A percentile compares a stretch with the other conserved stretches of the same genome.
phyloP scores from a whole-genome alignment of 2,329 filamentous ascomycete genomes.

The Fusarium sp. region DNA sequence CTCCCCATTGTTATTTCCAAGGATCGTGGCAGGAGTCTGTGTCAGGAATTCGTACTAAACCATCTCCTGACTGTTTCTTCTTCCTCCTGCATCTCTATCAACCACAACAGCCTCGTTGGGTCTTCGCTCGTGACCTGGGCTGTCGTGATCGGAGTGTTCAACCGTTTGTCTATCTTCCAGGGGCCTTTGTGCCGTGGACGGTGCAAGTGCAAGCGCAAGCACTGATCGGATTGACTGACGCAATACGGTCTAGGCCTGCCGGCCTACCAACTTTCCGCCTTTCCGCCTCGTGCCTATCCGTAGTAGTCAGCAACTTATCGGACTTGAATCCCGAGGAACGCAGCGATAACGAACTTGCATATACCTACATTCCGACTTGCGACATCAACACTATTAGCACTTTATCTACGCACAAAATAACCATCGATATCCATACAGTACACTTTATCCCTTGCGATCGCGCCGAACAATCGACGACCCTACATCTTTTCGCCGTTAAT shows the following conservation, averaged over 20 bases:
- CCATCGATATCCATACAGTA: background rate
- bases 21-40: conserved; percentile 41
- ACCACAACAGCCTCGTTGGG: conserved; percentile 30
- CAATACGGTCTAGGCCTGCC: conserved; percentile 37
- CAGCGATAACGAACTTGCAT: conserved; percentile 34
- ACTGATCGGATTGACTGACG: conserved; percentile 41
- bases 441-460: conserved; percentile 10
- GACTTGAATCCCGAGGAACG: conserved; percentile 31
- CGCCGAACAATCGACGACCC: conserved; percentile 10
- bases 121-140: conserved; percentile 27
- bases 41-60: conserved; percentile 35
- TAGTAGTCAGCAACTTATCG: conserved; percentile 34
- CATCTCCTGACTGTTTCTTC: conserved; percentile 41
- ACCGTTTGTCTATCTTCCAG: conserved; percentile 21
- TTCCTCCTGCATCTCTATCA: conserved; percentile 33
- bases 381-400: background rate
- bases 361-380: conserved; percentile 12
- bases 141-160: conserved; percentile 26
- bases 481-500: conserved; percentile 51
- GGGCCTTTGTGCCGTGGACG: conserved; percentile 42
- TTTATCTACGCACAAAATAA: background rate
- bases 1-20: conserved; percentile 30
- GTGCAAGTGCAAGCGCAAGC: conserved; percentile 14
- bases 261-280: conserved; percentile 25
- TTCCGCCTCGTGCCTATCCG: conserved; percentile 23